Evolutionary conservation across 179 eudicot species (phyloP), one percentile per base, ranked within the genome.

Genomic region (Drosera spatulata): DNA sequence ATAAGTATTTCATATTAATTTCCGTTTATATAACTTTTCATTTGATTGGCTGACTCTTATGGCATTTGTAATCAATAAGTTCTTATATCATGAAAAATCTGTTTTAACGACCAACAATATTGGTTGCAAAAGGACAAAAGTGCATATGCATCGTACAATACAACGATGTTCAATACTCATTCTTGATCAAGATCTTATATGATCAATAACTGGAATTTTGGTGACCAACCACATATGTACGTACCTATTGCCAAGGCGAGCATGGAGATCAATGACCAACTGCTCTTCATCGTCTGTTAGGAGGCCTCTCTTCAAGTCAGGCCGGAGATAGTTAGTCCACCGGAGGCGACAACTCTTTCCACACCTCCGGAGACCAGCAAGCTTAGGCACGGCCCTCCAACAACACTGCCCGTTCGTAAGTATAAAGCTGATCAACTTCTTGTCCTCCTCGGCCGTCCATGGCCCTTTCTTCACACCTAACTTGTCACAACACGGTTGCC

Each of bases 381-480:
- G 95, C 58, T 88, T 91, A 2, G 97, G 97, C 7, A 91, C 86
- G 0, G 96, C 96, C 9, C 97, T 77, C 97, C 97, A 91, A 65
- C 97, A 91, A 64, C 96, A 91, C 71, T 91, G 97, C 42, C 97
- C 97, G 59, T 82, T 84, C 0, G 96, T 83, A 52, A 91, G 77
- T 13, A 91, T 88, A 59, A 91, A 91, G 39, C 72, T 83, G 56
- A 91, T 85, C 46, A 91, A 88, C 64, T 91, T 88, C 77, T 91
- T 91, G 65, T 91, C 97, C 68, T 91, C 97, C 68, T 91, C 97
- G 1, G 87, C 91, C 1, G 97, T 88, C 97, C 97, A 91, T 6
- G 97, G 97, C 62, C 97, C 97, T 72, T 91, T 88, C 79, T 91
- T 91, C 63, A 91, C 96, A 52, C 96, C 96, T 41, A 91, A 72